A percentile compares a stretch with the other conserved stretches of the same genome.
These are phyloP conservation scores for Orbilia oligospora DNA, from an alignment of 2,329 filamentous ascomycete genomes.

Conservation along the genomic window DNA sequence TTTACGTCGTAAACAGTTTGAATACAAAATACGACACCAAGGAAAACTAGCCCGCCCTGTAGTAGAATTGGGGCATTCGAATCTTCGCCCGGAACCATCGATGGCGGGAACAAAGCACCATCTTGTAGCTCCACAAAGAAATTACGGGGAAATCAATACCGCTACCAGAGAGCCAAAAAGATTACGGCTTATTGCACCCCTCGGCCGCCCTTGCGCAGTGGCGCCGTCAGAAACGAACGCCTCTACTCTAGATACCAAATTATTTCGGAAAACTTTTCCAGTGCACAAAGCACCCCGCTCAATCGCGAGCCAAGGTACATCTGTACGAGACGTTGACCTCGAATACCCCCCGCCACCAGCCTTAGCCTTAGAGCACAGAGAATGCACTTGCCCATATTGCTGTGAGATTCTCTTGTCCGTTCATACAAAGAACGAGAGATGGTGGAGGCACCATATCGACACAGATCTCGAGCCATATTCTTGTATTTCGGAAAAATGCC, in stretches of 20 bases:
- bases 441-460: slow-evolving; percentile 35
- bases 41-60: background rate
- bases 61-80: background rate
- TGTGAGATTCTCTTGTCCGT: slow-evolving; percentile 8
- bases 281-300: slow-evolving; percentile 9
- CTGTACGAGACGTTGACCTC: background rate
- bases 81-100: background rate
- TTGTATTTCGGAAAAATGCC: slow-evolving; percentile 38
- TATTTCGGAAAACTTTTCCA: slow-evolving; percentile 13
- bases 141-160: background rate
- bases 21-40: slow-evolving; percentile 22
- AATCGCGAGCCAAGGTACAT: slow-evolving; percentile 18
- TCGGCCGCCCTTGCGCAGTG: background rate
- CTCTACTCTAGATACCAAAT: slow-evolving; percentile 7
- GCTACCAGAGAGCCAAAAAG: background rate
- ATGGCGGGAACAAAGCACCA: background rate
- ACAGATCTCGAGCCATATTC: slow-evolving; percentile 26
- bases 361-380: background rate
- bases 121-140: background rate
- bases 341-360: slow-evolving; percentile 29
- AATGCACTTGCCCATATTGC: slow-evolving; percentile 34
- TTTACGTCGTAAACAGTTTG: slow-evolving; percentile 26
- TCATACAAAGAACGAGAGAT: background rate
- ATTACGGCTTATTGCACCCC: background rate
- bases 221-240: slow-evolving; percentile 28